Evolutionary conservation across 1,139 yeast species (phyloP).

Genomic region (Sugiyamaella sp.): DNA sequence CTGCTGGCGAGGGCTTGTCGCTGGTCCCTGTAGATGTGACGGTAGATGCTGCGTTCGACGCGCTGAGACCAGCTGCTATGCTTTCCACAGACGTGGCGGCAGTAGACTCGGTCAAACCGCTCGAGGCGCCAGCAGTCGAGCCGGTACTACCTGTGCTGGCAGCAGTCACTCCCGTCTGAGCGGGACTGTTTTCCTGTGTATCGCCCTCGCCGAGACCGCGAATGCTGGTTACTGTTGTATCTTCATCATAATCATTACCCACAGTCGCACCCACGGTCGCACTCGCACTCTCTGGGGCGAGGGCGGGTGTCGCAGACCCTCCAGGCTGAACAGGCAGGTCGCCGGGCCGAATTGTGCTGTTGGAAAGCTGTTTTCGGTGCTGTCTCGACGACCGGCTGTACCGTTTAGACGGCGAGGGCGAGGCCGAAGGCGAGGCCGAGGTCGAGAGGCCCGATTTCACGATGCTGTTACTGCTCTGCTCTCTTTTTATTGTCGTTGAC

Average conservation of each 20-base stretch:
- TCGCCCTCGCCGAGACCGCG: neutral
- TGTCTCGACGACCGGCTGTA: constrained; percentile 11
- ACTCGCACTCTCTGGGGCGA: neutral
- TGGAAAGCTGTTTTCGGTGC: constrained; percentile 11
- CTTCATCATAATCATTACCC: constrained; percentile 3
- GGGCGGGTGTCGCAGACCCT: neutral
- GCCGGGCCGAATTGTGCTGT: constrained; percentile 7
- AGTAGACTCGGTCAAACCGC: too few relatives aligned
- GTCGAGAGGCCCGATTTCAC: neutral
- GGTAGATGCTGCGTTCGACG: too few relatives aligned
- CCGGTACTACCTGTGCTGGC: too few relatives aligned
- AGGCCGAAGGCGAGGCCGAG: constrained; percentile 8
- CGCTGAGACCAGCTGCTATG: too few relatives aligned
- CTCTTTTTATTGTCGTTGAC: neutral
- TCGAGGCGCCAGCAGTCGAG: too few relatives aligned
- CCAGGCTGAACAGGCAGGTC: neutral
- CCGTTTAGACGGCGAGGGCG: constrained; percentile 11
- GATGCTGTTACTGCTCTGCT: constrained; percentile 1
- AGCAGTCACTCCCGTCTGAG: too few relatives aligned
- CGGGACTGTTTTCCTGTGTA: too few relatives aligned
- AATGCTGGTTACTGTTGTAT: neutral
- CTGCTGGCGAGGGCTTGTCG: too few relatives aligned
- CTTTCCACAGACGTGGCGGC: too few relatives aligned
- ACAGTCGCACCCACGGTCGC: neutral
- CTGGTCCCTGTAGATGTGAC: too few relatives aligned